Conservation (phyloP, 192 early-diverging fungal species). For the Coemansia umbellata region DNA sequence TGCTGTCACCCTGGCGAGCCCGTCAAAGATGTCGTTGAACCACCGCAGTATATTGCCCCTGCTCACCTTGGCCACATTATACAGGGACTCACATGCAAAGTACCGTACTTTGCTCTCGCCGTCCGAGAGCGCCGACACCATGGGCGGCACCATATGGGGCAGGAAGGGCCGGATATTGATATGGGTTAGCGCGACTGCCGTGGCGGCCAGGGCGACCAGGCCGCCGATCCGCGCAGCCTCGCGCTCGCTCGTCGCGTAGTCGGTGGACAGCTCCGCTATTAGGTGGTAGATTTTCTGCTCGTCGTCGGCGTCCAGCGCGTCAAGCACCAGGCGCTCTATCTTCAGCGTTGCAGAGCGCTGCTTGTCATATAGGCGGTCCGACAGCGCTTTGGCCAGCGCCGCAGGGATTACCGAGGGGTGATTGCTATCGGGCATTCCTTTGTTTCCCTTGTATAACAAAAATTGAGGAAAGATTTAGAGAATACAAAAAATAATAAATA, state of each 20-base stretch:
- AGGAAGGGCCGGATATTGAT: conserved; percentile 66
- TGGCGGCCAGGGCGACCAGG: conserved; percentile 85
- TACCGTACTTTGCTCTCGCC: conserved; percentile 92
- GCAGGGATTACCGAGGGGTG: conserved; percentile 33
- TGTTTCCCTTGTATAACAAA: background rate
- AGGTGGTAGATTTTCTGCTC: conserved; percentile 60
- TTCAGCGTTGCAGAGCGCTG: conserved; percentile 88
- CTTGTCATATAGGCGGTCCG: conserved; percentile 92
- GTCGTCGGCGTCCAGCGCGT: conserved; percentile 56
- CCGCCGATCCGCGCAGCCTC: conserved; percentile 89
- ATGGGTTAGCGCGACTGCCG: conserved; percentile 81
- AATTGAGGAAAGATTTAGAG: background rate
- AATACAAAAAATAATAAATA: background rate
- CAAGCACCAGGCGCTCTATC: conserved; percentile 80
- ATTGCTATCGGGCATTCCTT: background rate
- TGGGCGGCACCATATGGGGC: conserved; percentile 84
- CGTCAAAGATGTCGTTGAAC: conserved; percentile 98
- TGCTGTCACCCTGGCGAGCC: conserved; percentile 78
- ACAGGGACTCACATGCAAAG: conserved; percentile 98
- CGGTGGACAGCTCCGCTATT: conserved; percentile 74
- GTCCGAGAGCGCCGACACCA: conserved; percentile 88
- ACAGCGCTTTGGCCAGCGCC: conserved; percentile 66
- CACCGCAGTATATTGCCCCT: conserved; percentile 79
- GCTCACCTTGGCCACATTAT: conserved; percentile 97
- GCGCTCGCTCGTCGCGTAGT: conserved; percentile 85